Conservation (phyloP, 768 basidiomycete genomes). For the Suillus brevipes region DNA sequence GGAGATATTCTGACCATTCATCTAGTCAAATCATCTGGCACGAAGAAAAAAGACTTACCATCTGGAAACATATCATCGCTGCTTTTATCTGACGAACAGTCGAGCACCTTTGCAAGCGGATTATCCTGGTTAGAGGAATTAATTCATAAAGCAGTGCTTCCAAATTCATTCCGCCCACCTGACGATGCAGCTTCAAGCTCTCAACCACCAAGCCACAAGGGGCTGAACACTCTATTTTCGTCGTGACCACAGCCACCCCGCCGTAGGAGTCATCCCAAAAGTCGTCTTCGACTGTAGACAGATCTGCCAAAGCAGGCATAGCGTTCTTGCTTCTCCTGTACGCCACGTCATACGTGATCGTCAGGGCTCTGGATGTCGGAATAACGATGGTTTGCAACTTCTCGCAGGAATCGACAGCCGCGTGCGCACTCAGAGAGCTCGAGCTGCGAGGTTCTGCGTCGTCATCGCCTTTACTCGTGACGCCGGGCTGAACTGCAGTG, state of each 20-base stretch:
- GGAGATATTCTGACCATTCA: conserved; percentile 49
- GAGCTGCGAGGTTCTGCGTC: conserved; percentile 11
- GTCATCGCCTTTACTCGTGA: conserved; percentile 6
- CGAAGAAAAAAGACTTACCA: conserved; percentile 33
- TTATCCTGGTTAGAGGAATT: conserved; percentile 37
- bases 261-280: conserved; percentile 52
- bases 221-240: conserved; percentile 52
- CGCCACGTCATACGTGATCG: conserved; percentile 48
- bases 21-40: conserved; percentile 1
- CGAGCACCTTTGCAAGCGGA: conserved; percentile 46
- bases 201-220: conserved; percentile 59
- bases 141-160: background rate
- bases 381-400: conserved; percentile 66
- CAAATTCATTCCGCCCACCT: conserved; percentile 38
- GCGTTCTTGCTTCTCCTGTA: conserved; percentile 49
- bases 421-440: conserved; percentile 19
- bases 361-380: conserved; percentile 64
- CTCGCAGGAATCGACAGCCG: conserved; percentile 45
- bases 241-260: conserved; percentile 58
- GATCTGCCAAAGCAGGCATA: conserved; percentile 50
- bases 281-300: conserved; percentile 52
- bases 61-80: conserved; percentile 46
- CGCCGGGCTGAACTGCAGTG: conserved; percentile 26
- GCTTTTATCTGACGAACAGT: conserved; percentile 51
- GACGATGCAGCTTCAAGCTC: conserved; percentile 43